These are phyloP conservation scores for Apophysomyces trapeziformis DNA, from an alignment of 371 early-diverging fungal genomes.

Conservation along the genomic window DNA sequence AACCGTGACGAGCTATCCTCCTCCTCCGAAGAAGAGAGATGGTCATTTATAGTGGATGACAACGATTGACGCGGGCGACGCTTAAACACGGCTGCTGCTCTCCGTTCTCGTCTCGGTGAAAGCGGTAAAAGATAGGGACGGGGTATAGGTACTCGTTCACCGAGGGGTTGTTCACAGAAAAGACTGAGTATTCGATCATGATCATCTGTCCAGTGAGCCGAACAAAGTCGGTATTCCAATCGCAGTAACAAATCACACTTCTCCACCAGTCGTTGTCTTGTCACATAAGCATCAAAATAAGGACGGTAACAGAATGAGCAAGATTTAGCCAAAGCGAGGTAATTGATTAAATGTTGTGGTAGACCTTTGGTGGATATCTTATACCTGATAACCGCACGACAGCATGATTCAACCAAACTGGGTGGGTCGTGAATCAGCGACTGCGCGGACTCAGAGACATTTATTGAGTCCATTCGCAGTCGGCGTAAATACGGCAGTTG, in stretches of 20 bases:
- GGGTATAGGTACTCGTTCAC: conserved; percentile 1
- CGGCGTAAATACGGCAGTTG: conserved; percentile 68
- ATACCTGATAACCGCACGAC: conserved; percentile 58
- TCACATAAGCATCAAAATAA: conserved; percentile 70
- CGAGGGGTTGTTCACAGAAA: conserved; percentile 20
- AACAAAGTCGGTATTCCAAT: conserved; percentile 75
- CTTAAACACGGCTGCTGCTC: neutral
- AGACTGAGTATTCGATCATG: conserved; percentile 55
- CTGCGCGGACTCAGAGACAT: conserved; percentile 49
- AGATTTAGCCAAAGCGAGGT: conserved; percentile 64
- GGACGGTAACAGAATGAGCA: conserved; percentile 93
- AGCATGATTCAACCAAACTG: conserved; percentile 75
- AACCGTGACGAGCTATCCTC: neutral
- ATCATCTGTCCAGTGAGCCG: conserved; percentile 81
- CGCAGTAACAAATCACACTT: conserved; percentile 57
- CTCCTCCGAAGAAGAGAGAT: neutral
- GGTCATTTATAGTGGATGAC: neutral
- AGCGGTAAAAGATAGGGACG: conserved; percentile 1
- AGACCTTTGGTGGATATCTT: conserved; percentile 56
- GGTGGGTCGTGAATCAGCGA: conserved; percentile 41
- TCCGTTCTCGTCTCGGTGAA: neutral
- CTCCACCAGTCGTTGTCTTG: conserved; percentile 68
- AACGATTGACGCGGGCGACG: conserved; percentile 4
- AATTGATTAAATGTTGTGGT: conserved; percentile 58
- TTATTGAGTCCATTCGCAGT: conserved; percentile 51